These are phyloP conservation scores for Spathaspora passalidarum DNA, from an alignment of 805 yeast species.

Conservation along the genomic window DNA sequence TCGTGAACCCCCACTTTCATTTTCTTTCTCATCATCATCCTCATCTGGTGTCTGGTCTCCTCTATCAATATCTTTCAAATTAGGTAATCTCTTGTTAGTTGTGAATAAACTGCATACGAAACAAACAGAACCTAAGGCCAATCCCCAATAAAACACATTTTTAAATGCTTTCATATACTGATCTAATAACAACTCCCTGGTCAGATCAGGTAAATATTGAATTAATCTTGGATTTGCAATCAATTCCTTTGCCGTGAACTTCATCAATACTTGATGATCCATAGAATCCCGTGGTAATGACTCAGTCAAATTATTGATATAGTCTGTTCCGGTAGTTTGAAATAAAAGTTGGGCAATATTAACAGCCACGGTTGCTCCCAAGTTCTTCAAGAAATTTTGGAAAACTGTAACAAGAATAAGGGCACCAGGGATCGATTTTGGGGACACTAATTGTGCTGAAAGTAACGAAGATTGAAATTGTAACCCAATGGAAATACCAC, in stretches of 20 bases:
- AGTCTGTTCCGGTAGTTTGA: constrained; percentile 16
- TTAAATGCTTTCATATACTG: constrained; percentile 37
- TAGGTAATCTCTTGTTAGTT: constrained; percentile 43
- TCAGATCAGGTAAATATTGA: constrained; percentile 19
- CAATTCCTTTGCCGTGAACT: constrained; percentile 13
- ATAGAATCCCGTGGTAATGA: constrained; percentile 9
- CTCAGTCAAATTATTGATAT: constrained; percentile 12
- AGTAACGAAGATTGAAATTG: constrained; percentile 35
- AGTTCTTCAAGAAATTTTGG: constrained; percentile 28
- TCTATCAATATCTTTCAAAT: constrained; percentile 17
- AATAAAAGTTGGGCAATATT: constrained; percentile 31
- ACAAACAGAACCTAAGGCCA: constrained; percentile 33
- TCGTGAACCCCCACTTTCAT: neutral
- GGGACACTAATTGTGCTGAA: constrained; percentile 37
- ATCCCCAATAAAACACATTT: constrained; percentile 37
- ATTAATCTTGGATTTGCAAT: constrained; percentile 27
- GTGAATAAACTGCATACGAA: constrained; percentile 32
- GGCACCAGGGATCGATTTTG: constrained; percentile 32
- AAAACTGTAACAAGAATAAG: constrained; percentile 33
- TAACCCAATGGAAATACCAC: constrained; percentile 34
- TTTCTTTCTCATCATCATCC: neutral
- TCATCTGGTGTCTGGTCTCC: constrained; percentile 8
- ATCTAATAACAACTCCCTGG: constrained; percentile 21
- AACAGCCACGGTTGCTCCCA: constrained; percentile 32
- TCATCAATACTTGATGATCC: constrained; percentile 13